Evolutionary conservation across 2,329 filamentous ascomycete genomes (phyloP).

Genomic region (Cladosporium oxysporum): DNA sequence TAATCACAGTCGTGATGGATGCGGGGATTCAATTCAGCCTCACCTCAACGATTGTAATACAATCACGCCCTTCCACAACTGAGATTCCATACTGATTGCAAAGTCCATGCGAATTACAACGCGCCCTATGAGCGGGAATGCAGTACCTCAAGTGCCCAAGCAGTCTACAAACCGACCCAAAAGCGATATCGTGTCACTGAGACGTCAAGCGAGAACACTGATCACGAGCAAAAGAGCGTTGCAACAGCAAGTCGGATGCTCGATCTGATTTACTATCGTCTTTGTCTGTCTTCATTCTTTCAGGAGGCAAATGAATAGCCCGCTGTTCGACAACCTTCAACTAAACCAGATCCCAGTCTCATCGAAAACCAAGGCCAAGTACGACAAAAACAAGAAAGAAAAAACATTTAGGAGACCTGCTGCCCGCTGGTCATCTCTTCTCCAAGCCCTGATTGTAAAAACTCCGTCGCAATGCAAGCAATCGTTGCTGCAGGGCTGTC

Average conservation of each 20-base stretch:
- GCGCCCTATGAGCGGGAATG: neutral
- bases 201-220: neutral
- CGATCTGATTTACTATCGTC: neutral
- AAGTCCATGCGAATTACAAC: neutral
- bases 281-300: neutral
- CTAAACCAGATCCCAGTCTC: neutral
- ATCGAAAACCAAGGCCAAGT: neutral
- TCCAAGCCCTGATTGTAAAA: neutral
- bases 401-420: neutral
- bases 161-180: neutral
- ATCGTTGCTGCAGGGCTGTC: neutral
- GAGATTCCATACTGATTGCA: neutral
- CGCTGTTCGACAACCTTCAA: neutral
- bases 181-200: neutral
- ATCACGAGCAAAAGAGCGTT: constrained; percentile 10
- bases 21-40: neutral
- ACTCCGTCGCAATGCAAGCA: constrained; percentile 1
- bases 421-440: constrained; percentile 4
- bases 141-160: neutral
- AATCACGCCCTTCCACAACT: neutral
- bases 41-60: neutral
- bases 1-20: neutral
- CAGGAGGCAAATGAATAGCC: neutral
- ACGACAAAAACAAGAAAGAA: neutral
- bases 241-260: constrained; percentile 9